These are phyloP conservation scores for Starmerella vitae DNA, from an alignment of 805 yeast species.

Conservation along the genomic window DNA sequence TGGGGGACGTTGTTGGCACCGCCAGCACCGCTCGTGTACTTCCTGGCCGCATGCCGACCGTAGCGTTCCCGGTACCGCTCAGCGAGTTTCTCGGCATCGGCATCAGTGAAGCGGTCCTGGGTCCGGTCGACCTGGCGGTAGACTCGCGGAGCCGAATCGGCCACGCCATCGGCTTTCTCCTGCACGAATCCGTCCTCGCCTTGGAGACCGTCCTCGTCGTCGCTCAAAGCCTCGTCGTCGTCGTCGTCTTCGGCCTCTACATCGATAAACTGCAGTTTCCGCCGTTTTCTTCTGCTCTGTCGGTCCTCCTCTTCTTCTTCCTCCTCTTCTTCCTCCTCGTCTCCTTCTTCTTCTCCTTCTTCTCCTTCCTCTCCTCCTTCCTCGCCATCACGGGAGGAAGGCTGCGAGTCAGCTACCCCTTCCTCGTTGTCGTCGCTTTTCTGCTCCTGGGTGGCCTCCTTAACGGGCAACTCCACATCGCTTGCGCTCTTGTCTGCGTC, in stretches of 20 bases:
- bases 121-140: constrained; percentile 71
- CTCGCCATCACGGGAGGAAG: constrained; percentile 9
- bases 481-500: background rate
- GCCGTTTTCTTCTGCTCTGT: constrained; percentile 27
- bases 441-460: background rate
- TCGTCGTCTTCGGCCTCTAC: constrained; percentile 98
- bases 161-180: constrained; percentile 46
- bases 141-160: constrained; percentile 41
- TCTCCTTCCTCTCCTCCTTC: constrained; percentile 21
- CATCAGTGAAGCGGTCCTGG: constrained; percentile 67
- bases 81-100: constrained; percentile 89
- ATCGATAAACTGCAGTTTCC: constrained; percentile 63
- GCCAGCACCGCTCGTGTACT: constrained; percentile 63
- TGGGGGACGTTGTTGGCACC: constrained; percentile 66
- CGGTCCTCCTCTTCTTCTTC: constrained; percentile 42
- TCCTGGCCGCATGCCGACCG: constrained; percentile 68
- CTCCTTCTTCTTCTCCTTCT: constrained; percentile 22
- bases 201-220: constrained; percentile 85
- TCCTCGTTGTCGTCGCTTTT: background rate
- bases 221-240: constrained; percentile 87
- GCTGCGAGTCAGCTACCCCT: constrained; percentile 1
- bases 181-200: constrained; percentile 49
- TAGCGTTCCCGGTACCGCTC: constrained; percentile 84
- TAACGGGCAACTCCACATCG: background rate
- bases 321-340: constrained; percentile 34